These are phyloP conservation scores for Eucalyptus marginata DNA, from an alignment of 345 rosid genomes.

Conservation along the genomic window DNA sequence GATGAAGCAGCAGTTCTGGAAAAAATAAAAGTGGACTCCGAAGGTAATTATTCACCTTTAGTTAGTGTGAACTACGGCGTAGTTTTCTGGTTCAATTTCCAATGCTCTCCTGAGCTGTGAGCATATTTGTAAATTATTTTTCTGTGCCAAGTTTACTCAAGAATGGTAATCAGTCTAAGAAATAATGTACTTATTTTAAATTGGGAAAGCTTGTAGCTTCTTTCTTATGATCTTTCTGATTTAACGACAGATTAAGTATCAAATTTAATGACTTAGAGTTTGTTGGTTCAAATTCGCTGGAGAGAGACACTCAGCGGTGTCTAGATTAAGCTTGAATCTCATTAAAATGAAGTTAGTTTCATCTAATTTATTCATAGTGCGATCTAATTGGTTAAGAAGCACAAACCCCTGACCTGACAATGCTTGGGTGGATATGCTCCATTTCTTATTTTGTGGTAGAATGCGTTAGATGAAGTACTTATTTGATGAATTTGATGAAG, in stretches of 20 bases:
- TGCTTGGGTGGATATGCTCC: not conserved
- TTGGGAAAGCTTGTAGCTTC: not conserved
- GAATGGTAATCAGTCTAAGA: not conserved
- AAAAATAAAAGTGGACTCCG: slow-evolving; percentile 62
- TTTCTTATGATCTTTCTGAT: not conserved
- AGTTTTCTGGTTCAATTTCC: not conserved
- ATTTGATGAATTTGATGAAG: not conserved
- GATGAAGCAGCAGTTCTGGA: slow-evolving; percentile 74
- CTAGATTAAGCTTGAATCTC: not conserved
- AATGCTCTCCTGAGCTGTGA: not conserved
- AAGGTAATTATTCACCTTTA: slow-evolving; percentile 34
- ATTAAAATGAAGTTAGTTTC: not conserved
- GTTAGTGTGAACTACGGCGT: not conserved
- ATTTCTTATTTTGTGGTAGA: not conserved
- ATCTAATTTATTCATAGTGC: not conserved
- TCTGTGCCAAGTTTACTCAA: not conserved
- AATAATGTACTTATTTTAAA: not conserved
- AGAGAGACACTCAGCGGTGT: not conserved
- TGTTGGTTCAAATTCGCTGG: not conserved
- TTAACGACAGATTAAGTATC: not conserved
- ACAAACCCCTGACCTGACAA: not conserved
- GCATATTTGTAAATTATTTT: not conserved
- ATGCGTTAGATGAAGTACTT: not conserved
- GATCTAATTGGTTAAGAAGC: not conserved
- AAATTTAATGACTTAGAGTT: not conserved